These are phyloP conservation scores for Ogataea corticis DNA, from an alignment of 805 yeast species.

Conservation along the genomic window DNA sequence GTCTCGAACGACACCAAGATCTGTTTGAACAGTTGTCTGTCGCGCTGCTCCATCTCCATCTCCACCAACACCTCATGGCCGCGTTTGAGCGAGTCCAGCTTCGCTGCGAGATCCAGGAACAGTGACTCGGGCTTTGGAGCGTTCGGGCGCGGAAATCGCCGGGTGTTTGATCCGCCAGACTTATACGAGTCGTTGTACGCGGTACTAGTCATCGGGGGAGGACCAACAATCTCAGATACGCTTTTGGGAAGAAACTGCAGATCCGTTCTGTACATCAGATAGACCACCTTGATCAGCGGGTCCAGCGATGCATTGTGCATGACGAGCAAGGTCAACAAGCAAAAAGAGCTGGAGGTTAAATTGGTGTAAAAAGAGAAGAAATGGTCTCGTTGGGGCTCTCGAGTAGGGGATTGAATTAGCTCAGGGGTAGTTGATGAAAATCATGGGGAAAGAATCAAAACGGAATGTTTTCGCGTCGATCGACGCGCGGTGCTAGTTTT, in stretches of 20 bases:
- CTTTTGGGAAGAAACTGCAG: slow-evolving; percentile 12
- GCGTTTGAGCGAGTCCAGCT: slow-evolving; percentile 10
- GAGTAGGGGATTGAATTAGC: no score
- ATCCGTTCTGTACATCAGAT: slow-evolving; percentile 19
- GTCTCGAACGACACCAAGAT: slow-evolving; percentile 14
- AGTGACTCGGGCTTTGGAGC: slow-evolving; percentile 10
- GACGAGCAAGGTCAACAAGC: no score
- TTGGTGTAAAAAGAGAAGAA: no score
- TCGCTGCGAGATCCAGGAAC: slow-evolving; percentile 12
- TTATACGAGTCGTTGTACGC: slow-evolving; percentile 14
- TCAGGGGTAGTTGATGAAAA: no score
- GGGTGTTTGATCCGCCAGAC: slow-evolving; percentile 8
- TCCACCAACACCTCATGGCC: slow-evolving; percentile 12
- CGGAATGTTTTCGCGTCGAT: neutral
- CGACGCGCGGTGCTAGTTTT: neutral
- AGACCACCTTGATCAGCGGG: slow-evolving; percentile 23
- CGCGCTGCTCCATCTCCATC: slow-evolving; percentile 8
- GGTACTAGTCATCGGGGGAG: slow-evolving; percentile 6
- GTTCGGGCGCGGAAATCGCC: slow-evolving; percentile 3
- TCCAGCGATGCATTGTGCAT: slow-evolving; percentile 16
- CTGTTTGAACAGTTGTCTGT: slow-evolving; percentile 13
- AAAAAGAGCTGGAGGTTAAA: no score
- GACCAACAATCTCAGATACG: slow-evolving; percentile 17
- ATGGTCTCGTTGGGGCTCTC: no score
- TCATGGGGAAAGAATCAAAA: no score